Base-by-base conservation (phyloP, 2,329 filamentous ascomycete genomes). In the Plectosphaerella cucumerina region DNA sequence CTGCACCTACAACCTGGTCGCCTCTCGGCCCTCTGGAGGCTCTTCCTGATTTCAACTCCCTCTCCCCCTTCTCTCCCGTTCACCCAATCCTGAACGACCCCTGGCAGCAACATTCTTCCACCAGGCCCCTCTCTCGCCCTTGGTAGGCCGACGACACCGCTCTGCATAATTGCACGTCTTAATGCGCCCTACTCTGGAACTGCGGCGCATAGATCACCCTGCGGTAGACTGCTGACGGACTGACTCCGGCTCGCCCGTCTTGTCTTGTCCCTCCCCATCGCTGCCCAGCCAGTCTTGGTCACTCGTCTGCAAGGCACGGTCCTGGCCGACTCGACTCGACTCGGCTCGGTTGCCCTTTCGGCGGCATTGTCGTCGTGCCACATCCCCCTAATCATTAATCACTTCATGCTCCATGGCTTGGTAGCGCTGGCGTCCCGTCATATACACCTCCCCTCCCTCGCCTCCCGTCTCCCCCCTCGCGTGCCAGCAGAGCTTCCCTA, bases 141-240 rank as follows among this genome's bases (percentile, higher is more conserved):
- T 31, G 26, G 26, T 31, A 31, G 26, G 26, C 26, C 26, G 12
- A 60, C 55, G 54, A 31, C 26, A 8, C 26, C 26, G 26, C 55
- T 56, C 56, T 54, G 62, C 63, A 64, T 42, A 42, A 42, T 66
- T 65, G 62, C 63, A 61, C 60, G 63, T 63, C 58, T 65, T 65
- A 31, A 64, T 61, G 58, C 60, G 61, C 55, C 54, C 57, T 58
- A 57, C 58, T 56, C 59, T 52, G 60, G 55, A 56, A 56, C 57
- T 20, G 21, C 33, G 31, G 44, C 49, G 54, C 54, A 56, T 56
- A 56, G 54, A 56, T 56, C 54, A 56, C 45, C 44, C 49, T 45
- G 26, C 54, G 54, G 50, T 47, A 37, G 12, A 11, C 48, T 46
- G 34, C 43, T 22, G 23, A 26, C 20, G 20, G 17, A 17, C 35